phyloP scores from a whole-genome alignment of 2,329 filamentous ascomycete genomes.

The Ophiocordyceps robertsii region DNA sequence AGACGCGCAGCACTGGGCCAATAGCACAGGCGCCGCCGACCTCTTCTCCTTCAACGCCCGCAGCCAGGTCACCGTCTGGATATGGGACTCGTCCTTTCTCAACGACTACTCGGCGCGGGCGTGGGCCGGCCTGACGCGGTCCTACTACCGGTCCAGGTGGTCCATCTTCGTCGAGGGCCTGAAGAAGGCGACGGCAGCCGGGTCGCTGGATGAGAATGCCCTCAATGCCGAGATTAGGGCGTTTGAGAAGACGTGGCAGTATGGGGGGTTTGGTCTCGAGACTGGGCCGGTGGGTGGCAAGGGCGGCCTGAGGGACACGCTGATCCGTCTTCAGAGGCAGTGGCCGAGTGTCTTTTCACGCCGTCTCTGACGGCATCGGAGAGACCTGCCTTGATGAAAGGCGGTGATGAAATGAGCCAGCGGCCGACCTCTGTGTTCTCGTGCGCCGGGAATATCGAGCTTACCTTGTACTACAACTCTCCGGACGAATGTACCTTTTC shows the following conservation, averaged over 20 bases:
- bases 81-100: slow-evolving; percentile 18
- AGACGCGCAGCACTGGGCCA: slow-evolving; percentile 16
- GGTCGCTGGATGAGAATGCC: not conserved
- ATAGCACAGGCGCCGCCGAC: slow-evolving; percentile 7
- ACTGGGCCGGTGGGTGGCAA: too few species aligned
- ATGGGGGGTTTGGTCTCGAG: not conserved
- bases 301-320: too few species aligned
- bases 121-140: slow-evolving; percentile 31
- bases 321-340: too few species aligned
- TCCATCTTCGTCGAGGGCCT: slow-evolving; percentile 23
- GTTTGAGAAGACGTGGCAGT: slow-evolving; percentile 1
- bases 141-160: slow-evolving; percentile 34
- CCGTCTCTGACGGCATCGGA: too few species aligned
- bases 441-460: too few species aligned
- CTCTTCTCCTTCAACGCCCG: slow-evolving; percentile 31
- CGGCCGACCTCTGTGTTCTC: too few species aligned
- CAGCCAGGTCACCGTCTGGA: slow-evolving; percentile 37
- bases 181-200: not conserved
- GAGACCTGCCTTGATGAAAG: too few species aligned
- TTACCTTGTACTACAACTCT: too few species aligned
- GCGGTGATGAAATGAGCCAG: too few species aligned
- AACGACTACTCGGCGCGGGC: slow-evolving; percentile 34
- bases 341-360: too few species aligned
- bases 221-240: not conserved
- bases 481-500: too few species aligned